Evolutionary conservation across 352 stramenopile genomes (phyloP), one percentile per base, ranked within the genome.

Genomic region (Pythium pectinolyticum): DNA sequence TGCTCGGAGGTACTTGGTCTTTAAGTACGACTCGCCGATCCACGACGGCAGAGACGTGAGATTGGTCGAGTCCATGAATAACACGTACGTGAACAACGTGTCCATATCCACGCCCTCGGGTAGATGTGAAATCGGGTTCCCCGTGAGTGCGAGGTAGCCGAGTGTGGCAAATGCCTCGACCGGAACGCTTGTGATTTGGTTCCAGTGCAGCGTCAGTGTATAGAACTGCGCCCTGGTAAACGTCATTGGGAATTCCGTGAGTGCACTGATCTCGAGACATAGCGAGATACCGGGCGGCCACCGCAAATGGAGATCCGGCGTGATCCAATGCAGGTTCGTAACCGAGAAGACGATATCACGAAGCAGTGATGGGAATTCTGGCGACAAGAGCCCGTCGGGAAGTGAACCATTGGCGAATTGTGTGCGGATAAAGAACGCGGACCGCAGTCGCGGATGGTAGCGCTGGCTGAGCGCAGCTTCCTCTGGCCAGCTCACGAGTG

Each of bases 291-390:
- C 27, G 9, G 25, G 43, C 11, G 66, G 60, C 67, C 73, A 87
- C 28, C 63, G 71, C 15, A 55, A 25, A 45, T 73, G 55, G 2
- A 86, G 34, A 56, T 81, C 49, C 17, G 70, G 61, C 0, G 80
- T 73, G 11, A 86, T 24, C 7, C 25, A 20, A 0, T 49, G 58
- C 2, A 83, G 53, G 50, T 84, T 86, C 5, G 75, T 73, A 2
- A 71, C 62, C 5, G 61, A 73, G 28, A 87, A 59, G 43, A 82
- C 69, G 30, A 86, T 61, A 37, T 84, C 75, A 17, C 57, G 49
- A 5, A 85, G 27, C 3, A 45, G 50, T 2, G 55, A 31, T 1
- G 77, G 75, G 27, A 82, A 80, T 14, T 79, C 56, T 5, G 19
- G 20, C 1, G 65, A 76, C n/a, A 77, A 46, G 35, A 89, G 41